Percentiles rank a stretch among this genome's conserved stretches.
phyloP scores from a whole-genome alignment of 306 rosid species.

The Prunus mongolica region DNA sequence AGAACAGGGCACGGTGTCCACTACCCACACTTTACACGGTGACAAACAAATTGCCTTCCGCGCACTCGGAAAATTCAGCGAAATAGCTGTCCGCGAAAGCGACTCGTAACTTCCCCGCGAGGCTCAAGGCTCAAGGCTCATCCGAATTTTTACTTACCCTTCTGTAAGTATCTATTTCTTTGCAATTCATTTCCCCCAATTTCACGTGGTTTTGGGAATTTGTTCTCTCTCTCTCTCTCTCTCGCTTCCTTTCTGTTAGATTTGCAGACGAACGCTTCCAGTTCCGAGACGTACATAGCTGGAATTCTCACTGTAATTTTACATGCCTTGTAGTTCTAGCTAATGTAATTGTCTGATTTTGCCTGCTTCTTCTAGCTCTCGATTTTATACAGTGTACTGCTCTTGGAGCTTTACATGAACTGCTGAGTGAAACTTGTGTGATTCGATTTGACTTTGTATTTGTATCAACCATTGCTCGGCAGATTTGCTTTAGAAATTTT shows the following conservation, averaged over 20 bases:
- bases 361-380: neutral
- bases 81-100: neutral
- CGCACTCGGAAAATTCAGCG: neutral
- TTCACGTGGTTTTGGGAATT: neutral
- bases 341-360: neutral
- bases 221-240: too few relatives aligned
- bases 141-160: neutral
- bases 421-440: neutral
- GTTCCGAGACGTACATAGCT: neutral
- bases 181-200: neutral
- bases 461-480: neutral
- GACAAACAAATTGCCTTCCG: neutral
- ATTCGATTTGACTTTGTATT: neutral
- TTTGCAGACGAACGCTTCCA: neutral
- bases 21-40: neutral
- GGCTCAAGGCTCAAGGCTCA: too few relatives aligned
- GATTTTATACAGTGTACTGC: neutral
- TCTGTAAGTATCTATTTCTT: neutral
- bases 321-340: neutral
- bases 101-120: neutral
- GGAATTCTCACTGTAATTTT: neutral
- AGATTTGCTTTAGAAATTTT: neutral
- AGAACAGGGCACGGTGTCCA: neutral
- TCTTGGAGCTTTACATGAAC: neutral
- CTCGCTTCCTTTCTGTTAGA: neutral